Evolutionary conservation across 176 grass and related monocot species (phyloP), one percentile per base, ranked within the genome.

Genomic region (Cenchrus fungigraminus): DNA sequence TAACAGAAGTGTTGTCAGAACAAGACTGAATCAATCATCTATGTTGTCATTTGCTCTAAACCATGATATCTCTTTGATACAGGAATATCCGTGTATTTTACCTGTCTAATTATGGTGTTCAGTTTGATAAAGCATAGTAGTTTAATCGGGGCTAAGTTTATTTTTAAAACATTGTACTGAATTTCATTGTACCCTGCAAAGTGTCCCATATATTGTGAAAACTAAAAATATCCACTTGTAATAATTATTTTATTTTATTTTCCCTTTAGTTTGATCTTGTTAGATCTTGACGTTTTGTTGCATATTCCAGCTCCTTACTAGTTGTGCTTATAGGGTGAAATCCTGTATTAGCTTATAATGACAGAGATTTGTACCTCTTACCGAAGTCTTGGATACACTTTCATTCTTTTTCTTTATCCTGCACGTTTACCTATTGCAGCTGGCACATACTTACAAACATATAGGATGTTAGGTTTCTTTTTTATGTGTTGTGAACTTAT

Each of bases 131-230:
- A 81, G 50, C 1, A 28, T n/a, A 66, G 2, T 28, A 40, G 25
- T 68, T 71, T 3, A 52, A 17, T 32, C 43, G 56, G 19, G 19
- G 9, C 19, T 73, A 64, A 86, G 11, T 29, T 2, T 22, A 19
- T 40, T 59, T 37, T 34, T 61, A 17, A 47, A 64, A 73, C 52
- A 34, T n/a, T 63, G 57, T 49, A n/a, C 65, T 68, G 40, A 87
- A 81, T 62, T 82, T 76, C 73, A 52, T 55, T 75, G 77, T 59
- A 62, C 82, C 25, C 19, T 69, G 63, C 66, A 76, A 58, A 46
- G 59, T 69, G 62, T 25, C n/a, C 43, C 52, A 34, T 76, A 34
- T 67, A 68, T 70, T 58, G 13, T 40, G 51, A 20, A 57, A 19
- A 7, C 17, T 57, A 17, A 57, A 68, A 83, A 61, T 71, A 61